Evolutionary conservation across 345 rosid genomes (phyloP).

Genomic region (Alliaria petiolata): DNA sequence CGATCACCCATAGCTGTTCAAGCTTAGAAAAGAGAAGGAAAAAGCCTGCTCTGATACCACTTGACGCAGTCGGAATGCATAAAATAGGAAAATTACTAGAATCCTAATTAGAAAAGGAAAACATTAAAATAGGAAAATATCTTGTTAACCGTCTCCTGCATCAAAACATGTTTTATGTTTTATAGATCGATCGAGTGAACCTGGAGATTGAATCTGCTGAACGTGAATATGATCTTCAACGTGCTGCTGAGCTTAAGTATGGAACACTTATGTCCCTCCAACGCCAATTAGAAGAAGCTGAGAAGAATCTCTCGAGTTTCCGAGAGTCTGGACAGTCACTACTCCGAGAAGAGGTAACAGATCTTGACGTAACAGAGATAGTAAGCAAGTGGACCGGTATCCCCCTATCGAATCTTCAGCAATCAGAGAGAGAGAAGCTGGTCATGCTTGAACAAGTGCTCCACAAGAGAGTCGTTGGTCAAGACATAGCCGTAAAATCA

Average conservation of each 20-base stretch:
- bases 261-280: slow-evolving; percentile 90
- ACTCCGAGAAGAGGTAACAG: slow-evolving; percentile 88
- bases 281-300: slow-evolving; percentile 81
- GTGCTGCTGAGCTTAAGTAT: slow-evolving; percentile 91
- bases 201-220: slow-evolving; percentile 93
- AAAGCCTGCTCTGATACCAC: too few species aligned
- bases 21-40: too few species aligned
- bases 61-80: too few species aligned
- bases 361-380: slow-evolving; percentile 84
- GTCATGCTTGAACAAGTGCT: slow-evolving; percentile 76
- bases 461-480: slow-evolving; percentile 90
- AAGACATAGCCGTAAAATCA: slow-evolving; percentile 93
- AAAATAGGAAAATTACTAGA: too few species aligned
- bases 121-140: too few species aligned
- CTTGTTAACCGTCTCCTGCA: too few species aligned
- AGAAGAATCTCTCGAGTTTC: slow-evolving; percentile 68
- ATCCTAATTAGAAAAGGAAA: too few species aligned
- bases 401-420: slow-evolving; percentile 90
- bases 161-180: slow-evolving; percentile 10
- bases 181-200: slow-evolving; percentile 85
- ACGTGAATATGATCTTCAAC: slow-evolving; percentile 78
- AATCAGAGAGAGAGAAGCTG: slow-evolving; percentile 87
- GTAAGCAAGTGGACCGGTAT: slow-evolving; percentile 99
- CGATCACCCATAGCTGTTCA: too few species aligned
- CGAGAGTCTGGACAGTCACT: slow-evolving; percentile 66